Percentiles rank a stretch among this genome's conserved stretches.
These are phyloP conservation scores for Kodamaea restingae DNA, from an alignment of 805 yeast genomes.

Conservation along the genomic window DNA sequence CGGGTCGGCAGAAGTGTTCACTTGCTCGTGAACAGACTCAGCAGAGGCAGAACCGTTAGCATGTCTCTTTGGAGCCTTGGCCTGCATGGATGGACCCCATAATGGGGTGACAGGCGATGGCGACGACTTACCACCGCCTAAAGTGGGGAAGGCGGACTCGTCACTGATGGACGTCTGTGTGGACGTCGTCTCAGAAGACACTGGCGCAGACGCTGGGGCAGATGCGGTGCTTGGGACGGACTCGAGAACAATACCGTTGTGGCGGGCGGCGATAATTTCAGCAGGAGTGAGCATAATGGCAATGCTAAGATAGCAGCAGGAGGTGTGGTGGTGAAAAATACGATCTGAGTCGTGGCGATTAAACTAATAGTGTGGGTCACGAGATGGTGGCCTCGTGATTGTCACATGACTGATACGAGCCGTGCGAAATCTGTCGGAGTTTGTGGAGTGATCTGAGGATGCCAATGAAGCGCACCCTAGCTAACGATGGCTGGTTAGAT, in stretches of 20 bases:
- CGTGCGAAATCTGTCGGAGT: too few species aligned
- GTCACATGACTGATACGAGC: too few species aligned
- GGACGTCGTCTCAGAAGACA: constrained; percentile 23
- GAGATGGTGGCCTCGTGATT: too few species aligned
- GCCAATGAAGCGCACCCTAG: too few species aligned
- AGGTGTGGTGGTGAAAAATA: constrained; percentile 1
- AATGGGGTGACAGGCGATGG: constrained; percentile 19
- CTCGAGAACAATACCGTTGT: constrained; percentile 18
- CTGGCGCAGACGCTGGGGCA: constrained; percentile 5
- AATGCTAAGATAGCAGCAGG: constrained; percentile 23
- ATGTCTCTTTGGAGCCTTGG: too few species aligned
- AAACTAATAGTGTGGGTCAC: too few species aligned
- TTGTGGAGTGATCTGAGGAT: too few species aligned
- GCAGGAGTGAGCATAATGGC: constrained; percentile 43
- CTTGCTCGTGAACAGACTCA: too few species aligned
- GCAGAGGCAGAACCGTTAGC: too few species aligned
- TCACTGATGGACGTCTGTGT: constrained; percentile 41
- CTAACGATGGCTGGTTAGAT: too few species aligned
- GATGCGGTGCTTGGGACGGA: constrained; percentile 7
- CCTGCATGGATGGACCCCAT: constrained; percentile 42
- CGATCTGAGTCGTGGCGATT: too few species aligned
- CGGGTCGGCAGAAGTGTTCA: too few species aligned
- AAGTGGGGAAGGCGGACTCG: constrained; percentile 61
- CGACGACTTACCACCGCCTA: constrained; percentile 46
- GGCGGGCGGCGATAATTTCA: constrained; percentile 47